Percentiles rank a stretch among this genome's conserved stretches.
Conservation (phyloP, 2,329 filamentous ascomycete species). For the Truncatella angustata region DNA sequence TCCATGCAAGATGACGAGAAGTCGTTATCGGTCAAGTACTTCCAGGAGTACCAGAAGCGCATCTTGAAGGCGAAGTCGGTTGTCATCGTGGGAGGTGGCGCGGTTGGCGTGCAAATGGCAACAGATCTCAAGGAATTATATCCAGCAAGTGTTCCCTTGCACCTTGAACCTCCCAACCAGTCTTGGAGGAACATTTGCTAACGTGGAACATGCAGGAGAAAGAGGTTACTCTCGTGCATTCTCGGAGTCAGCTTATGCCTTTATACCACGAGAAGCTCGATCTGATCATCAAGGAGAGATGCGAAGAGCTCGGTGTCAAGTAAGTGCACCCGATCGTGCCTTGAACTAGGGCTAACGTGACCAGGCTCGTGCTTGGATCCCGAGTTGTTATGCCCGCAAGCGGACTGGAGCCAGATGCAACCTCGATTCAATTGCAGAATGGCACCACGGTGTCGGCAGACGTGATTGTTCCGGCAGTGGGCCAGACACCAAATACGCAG, state of each 20-base stretch:
- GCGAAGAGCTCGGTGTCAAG: constrained; percentile 37
- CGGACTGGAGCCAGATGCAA: constrained; percentile 21
- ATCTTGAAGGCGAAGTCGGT: constrained; percentile 29
- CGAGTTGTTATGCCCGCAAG: constrained; percentile 24
- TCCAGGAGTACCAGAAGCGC: constrained; percentile 31
- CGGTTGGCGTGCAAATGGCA: constrained; percentile 50
- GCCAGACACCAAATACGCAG: constrained; percentile 45
- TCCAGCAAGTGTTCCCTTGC: too few relatives aligned
- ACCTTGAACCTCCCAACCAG: too few relatives aligned
- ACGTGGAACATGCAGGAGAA: too few relatives aligned
- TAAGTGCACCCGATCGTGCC: constrained; percentile 6
- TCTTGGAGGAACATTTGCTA: too few relatives aligned
- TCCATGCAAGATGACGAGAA: constrained; percentile 34
- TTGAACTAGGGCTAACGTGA: too few relatives aligned
- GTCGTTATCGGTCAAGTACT: constrained; percentile 26
- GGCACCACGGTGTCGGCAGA: constrained; percentile 35
- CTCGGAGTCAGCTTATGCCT: constrained; percentile 40
- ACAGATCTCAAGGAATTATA: constrained; percentile 46
- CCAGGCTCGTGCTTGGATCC: constrained; percentile 22
- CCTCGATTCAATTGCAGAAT: constrained; percentile 29
- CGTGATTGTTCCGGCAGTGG: constrained; percentile 45
- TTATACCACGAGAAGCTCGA: constrained; percentile 39
- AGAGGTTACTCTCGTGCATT: constrained; percentile 45
- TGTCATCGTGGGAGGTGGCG: constrained; percentile 42
- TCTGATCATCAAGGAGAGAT: constrained; percentile 30